Evolutionary conservation across 2,329 filamentous ascomycete genomes (phyloP), one percentile per base, ranked within the genome.

Genomic region (Sporothrix curviconia): DNA sequence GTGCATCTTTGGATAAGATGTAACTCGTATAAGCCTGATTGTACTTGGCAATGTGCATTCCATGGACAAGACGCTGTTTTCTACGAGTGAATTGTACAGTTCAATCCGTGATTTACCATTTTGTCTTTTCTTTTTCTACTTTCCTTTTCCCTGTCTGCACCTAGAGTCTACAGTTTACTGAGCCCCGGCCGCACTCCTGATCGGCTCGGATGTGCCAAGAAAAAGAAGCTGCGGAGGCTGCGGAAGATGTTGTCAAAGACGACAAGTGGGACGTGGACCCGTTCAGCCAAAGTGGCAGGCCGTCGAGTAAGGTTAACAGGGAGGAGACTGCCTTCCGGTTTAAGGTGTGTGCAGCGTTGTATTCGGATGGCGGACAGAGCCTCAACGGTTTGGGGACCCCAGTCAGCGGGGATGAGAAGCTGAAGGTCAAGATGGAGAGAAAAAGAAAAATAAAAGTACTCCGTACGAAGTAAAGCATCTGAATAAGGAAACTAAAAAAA

Each of bases 201-300:
- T 50, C 54, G 44, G 36, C 54, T 50, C 44, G 44, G 54, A 50
- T 40, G 34, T 39, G 22, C 19, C 24, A 43, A 49, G 25, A 50
- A 50, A 42, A 32, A 14, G n/a, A n/a, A 12, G 32, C 17, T 17
- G 28, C 12, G 11, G 17, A 50, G 12, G 24, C n/a, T 15, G 2
- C 0, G 25, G 14, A 28, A 25, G 11, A 49, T n/a, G 34, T 15
- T 39, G 24, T 30, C 43, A 19, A 25, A 17, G 17, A 4, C n/a
- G 17, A 36, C 46, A 53, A 17, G 52, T 25, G n/a, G n/a, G n/a
- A n/a, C n/a, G n/a, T n/a, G n/a, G n/a, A n/a, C n/a, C n/a, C n/a
- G n/a, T n/a, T n/a, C n/a, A n/a, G n/a, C n/a, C n/a, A n/a, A n/a
- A n/a, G n/a, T n/a, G n/a, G n/a, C n/a, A n/a, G n/a, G n/a, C n/a